Evolutionary conservation across 2,329 filamentous ascomycete genomes (phyloP).

Genomic region (Fusarium odoratissimum): DNA sequence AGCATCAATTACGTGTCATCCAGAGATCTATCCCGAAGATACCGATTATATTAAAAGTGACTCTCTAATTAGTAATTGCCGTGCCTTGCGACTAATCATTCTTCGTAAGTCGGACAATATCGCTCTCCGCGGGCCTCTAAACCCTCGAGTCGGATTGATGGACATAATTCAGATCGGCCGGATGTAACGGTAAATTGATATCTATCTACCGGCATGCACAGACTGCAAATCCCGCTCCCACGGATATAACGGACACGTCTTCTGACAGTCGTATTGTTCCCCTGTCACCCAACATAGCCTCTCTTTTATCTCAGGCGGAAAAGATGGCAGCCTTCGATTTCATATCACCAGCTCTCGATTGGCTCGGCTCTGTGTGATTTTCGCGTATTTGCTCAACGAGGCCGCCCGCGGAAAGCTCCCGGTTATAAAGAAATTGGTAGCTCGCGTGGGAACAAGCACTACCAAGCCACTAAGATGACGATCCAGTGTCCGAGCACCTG

Average conservation of each 20-base stretch:
- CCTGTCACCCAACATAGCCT: background rate
- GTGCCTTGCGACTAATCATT: background rate
- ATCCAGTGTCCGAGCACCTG: constrained; percentile 7
- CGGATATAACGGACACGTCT: background rate
- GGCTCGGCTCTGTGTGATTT: background rate
- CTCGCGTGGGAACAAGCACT: background rate
- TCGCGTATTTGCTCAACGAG: background rate
- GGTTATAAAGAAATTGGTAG: background rate
- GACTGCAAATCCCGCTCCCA: background rate
- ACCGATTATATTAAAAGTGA: background rate
- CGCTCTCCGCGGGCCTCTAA: background rate
- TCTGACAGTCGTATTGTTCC: background rate
- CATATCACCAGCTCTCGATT: background rate
- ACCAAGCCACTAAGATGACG: background rate
- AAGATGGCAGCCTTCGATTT: background rate
- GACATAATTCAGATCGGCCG: background rate
- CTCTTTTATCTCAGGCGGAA: background rate
- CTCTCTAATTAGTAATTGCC: background rate
- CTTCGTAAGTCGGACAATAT: background rate
- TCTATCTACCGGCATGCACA: background rate
- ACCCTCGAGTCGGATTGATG: background rate
- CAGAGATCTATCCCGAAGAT: background rate
- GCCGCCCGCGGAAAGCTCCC: background rate
- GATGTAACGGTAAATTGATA: background rate
- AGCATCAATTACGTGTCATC: background rate